Percentiles rank a stretch among this genome's conserved stretches.
These are phyloP conservation scores for Fusarium pininemorale DNA, from an alignment of 2,329 filamentous ascomycete genomes.

Conservation along the genomic window DNA sequence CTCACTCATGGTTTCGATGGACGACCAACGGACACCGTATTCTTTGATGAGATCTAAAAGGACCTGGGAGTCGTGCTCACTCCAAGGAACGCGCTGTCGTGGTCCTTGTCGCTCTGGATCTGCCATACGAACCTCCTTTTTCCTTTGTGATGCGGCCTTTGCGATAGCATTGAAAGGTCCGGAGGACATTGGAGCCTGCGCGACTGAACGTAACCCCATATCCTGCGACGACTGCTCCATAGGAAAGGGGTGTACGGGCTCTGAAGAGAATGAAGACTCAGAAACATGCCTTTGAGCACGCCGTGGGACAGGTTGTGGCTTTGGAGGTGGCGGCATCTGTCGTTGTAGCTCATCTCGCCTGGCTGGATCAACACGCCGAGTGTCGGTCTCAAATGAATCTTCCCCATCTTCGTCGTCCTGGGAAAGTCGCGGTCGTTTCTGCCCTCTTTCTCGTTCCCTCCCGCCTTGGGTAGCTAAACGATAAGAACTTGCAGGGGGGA, in stretches of 20 bases:
- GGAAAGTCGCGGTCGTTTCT: neutral
- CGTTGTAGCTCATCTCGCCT: constrained; percentile 32
- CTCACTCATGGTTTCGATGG: constrained; percentile 46
- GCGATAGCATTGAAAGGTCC: constrained; percentile 39
- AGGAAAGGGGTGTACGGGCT: constrained; percentile 31
- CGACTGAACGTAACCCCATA: neutral
- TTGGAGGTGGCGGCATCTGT: constrained; percentile 23
- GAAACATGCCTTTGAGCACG: constrained; percentile 1
- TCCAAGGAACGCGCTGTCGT: constrained; percentile 53
- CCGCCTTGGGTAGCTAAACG: neutral
- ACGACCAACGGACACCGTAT: constrained; percentile 43
- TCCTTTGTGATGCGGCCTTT: constrained; percentile 38
- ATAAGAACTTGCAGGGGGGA: constrained; percentile 18
- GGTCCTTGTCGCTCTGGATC: constrained; percentile 1
- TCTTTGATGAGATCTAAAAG: constrained; percentile 55
- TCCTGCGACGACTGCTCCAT: constrained; percentile 38
- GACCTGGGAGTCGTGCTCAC: constrained; percentile 49
- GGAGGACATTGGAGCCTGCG: neutral
- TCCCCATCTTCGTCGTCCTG: constrained; percentile 37
- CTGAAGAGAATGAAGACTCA: neutral
- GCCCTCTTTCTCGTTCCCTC: neutral
- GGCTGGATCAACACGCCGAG: constrained; percentile 36
- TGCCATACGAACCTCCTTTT: constrained; percentile 28
- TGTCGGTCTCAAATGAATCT: constrained; percentile 44
- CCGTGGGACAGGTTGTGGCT: constrained; percentile 3